A percentile compares a stretch with the other conserved stretches of the same genome.
phyloP scores from a whole-genome alignment of 2,329 filamentous ascomycete genomes.

The Phaeosphaeria sp. region DNA sequence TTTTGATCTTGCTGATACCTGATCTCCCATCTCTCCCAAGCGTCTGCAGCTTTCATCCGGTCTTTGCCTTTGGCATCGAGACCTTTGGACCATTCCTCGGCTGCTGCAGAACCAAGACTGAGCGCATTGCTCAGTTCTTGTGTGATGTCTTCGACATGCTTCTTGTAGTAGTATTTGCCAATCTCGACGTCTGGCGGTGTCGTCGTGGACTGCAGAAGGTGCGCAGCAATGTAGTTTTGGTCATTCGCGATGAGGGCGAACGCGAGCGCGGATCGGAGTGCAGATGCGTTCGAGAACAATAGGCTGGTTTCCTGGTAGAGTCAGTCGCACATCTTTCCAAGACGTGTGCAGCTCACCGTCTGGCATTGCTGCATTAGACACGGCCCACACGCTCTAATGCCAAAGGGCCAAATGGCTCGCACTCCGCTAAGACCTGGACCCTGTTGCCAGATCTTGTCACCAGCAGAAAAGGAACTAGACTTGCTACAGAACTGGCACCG shows the following conservation, averaged over 20 bases:
- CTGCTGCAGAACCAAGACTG: slow-evolving; percentile 69
- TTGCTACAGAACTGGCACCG: slow-evolving; percentile 73
- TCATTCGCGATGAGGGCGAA: slow-evolving; percentile 70
- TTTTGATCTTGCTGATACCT: slow-evolving; percentile 34
- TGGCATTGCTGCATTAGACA: slow-evolving; percentile 68
- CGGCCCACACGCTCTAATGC: slow-evolving; percentile 67
- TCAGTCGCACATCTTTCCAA: slow-evolving; percentile 23
- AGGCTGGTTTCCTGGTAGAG: slow-evolving; percentile 70
- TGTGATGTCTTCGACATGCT: slow-evolving; percentile 68
- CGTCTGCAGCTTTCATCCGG: slow-evolving; percentile 65
- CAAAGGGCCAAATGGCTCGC: slow-evolving; percentile 74
- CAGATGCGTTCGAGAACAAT: slow-evolving; percentile 66
- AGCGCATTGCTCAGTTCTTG: slow-evolving; percentile 69
- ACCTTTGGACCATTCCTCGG: slow-evolving; percentile 81
- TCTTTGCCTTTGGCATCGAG: slow-evolving; percentile 69
- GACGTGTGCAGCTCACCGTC: slow-evolving; percentile 62
- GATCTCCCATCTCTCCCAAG: slow-evolving; percentile 78
- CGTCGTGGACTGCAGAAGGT: slow-evolving; percentile 60
- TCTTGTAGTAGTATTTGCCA: slow-evolving; percentile 70
- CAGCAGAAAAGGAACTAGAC: slow-evolving; percentile 31
- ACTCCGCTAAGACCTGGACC: slow-evolving; percentile 69
- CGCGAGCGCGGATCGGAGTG: slow-evolving; percentile 71
- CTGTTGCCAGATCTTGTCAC: slow-evolving; percentile 59
- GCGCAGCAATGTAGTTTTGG: slow-evolving; percentile 65
- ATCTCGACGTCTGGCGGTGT: slow-evolving; percentile 59